Percentiles rank a stretch among this genome's conserved stretches.
phyloP scores from a whole-genome alignment of 2,329 filamentous ascomycete genomes.

The Blastomyces parvus region DNA sequence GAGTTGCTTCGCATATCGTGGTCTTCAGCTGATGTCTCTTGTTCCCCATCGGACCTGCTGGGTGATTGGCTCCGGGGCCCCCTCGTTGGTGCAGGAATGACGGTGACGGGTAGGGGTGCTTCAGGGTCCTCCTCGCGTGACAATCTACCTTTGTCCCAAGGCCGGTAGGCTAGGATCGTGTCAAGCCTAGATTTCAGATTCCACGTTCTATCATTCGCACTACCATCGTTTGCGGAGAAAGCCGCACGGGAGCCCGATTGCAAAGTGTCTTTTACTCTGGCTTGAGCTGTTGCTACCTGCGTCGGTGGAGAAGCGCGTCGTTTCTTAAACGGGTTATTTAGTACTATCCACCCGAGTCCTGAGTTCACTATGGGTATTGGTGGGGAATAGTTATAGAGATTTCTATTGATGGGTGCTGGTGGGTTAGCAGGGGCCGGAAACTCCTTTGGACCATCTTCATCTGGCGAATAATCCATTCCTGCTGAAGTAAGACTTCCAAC shows the following conservation, averaged over 20 bases:
- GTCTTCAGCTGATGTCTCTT: not conserved
- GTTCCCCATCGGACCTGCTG: slow-evolving; percentile 20
- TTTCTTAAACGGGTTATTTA: slow-evolving; percentile 50
- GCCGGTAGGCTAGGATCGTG: slow-evolving; percentile 41
- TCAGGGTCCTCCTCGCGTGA: slow-evolving; percentile 32
- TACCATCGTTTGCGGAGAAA: slow-evolving; percentile 8
- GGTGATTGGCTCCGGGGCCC: slow-evolving; percentile 48
- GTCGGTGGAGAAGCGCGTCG: slow-evolving; percentile 49
- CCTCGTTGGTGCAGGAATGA: slow-evolving; percentile 51
- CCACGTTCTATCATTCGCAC: slow-evolving; percentile 37
- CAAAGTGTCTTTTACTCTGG: slow-evolving; percentile 29
- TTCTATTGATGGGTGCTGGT: slow-evolving; percentile 15
- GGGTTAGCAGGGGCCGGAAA: slow-evolving; percentile 9
- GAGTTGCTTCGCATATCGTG: slow-evolving; percentile 16
- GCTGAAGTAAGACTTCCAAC: slow-evolving; percentile 41
- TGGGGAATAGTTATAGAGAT: slow-evolving; percentile 23
- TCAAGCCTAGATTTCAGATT: slow-evolving; percentile 39
- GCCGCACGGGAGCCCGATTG: not conserved
- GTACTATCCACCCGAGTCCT: slow-evolving; percentile 39
- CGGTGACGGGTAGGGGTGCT: slow-evolving; percentile 45
- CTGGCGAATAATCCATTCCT: slow-evolving; percentile 28
- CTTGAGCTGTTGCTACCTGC: slow-evolving; percentile 50
- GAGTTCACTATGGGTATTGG: slow-evolving; percentile 24
- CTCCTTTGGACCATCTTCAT: slow-evolving; percentile 24
- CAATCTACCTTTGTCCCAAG: slow-evolving; percentile 35